Conservation (phyloP, 2,329 filamentous ascomycete genomes). For the Exophiala oligosperma region DNA sequence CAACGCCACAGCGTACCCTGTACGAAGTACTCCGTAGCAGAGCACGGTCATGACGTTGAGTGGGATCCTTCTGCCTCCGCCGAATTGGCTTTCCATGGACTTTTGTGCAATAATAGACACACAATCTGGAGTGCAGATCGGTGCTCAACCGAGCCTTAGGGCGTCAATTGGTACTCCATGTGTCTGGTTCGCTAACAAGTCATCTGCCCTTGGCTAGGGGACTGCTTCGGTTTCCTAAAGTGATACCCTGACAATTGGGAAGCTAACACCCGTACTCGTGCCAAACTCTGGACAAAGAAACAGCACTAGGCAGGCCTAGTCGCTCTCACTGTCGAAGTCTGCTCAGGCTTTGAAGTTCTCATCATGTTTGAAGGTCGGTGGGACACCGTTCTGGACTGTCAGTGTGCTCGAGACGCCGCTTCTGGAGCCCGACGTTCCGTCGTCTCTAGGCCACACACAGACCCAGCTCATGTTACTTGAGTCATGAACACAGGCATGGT, state of each 20-base stretch:
- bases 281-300: background rate
- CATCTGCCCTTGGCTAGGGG: conserved; percentile 2
- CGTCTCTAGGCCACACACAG: background rate
- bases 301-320: background rate
- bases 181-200: conserved; percentile 8
- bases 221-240: background rate
- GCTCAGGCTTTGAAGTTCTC: background rate
- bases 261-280: background rate
- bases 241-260: background rate
- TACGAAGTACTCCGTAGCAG: too few species aligned
- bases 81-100: background rate
- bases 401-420: conserved; percentile 4
- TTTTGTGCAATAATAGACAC: conserved; percentile 1
- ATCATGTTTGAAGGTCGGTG: background rate
- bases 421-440: background rate
- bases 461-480: conserved; percentile 4
- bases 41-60: background rate
- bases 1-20: too few species aligned
- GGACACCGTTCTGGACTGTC: conserved; percentile 13
- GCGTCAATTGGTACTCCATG: conserved; percentile 7
- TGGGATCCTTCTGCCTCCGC: background rate
- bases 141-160: conserved; percentile 5
- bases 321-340: background rate
- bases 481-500: background rate
- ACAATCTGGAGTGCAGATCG: conserved; percentile 16